Conservation (phyloP, 129 eudicot species). For the Deinandra increscens region DNA sequence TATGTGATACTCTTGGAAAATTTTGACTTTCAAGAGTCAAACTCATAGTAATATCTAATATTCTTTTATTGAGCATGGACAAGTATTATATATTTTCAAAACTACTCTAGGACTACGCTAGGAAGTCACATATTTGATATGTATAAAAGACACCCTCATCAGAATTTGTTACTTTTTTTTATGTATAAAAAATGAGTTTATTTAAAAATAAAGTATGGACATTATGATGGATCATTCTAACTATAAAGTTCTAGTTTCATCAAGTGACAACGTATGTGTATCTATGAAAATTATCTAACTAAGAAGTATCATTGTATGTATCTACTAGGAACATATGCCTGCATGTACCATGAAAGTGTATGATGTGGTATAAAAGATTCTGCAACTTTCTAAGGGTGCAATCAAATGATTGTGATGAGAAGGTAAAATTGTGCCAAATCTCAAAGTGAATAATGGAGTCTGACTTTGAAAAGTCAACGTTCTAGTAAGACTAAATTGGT, state of each 20-base stretch:
- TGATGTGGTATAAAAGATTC: neutral
- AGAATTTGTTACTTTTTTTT: neutral
- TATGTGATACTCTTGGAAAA: slow-evolving; percentile 21
- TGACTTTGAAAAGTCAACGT: neutral
- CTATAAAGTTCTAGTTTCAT: too few relatives aligned
- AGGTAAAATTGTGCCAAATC: neutral
- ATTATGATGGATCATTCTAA: too few relatives aligned
- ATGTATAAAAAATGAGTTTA: neutral
- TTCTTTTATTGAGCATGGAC: slow-evolving; percentile 3
- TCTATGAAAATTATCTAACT: neutral
- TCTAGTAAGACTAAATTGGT: neutral
- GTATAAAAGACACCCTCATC: neutral
- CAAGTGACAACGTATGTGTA: neutral
- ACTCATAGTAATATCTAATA: neutral
- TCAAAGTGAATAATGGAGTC: neutral
- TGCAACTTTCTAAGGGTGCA: neutral
- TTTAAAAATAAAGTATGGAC: too few relatives aligned
- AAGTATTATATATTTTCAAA: neutral
- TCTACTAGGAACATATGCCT: too few relatives aligned
- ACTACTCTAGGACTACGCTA: neutral
- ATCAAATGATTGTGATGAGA: neutral
- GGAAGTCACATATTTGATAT: neutral
- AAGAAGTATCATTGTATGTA: too few relatives aligned
- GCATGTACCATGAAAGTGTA: neutral
- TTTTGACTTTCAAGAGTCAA: slow-evolving; percentile 25